phyloP scores from a whole-genome alignment of 2,329 filamentous ascomycete genomes.

The Lasiodiplodia hormozganensis region DNA sequence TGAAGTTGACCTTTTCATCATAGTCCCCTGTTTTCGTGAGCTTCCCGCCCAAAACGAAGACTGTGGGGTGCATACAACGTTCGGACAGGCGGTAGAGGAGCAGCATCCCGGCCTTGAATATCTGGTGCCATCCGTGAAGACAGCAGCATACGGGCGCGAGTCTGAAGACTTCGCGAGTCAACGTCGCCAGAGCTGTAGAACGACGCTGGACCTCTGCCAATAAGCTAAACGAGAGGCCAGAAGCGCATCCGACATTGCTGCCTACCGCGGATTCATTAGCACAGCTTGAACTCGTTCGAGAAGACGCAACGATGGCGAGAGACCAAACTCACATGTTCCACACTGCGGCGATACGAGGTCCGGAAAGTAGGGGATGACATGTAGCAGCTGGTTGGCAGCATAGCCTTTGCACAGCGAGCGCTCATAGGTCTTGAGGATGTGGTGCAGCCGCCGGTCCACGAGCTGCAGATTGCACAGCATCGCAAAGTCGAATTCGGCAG shows the following conservation, averaged over 20 bases:
- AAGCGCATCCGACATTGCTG: not conserved
- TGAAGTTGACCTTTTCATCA: constrained; percentile 17
- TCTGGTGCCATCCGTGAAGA: not conserved
- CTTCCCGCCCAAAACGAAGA: not conserved
- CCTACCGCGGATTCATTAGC: not conserved
- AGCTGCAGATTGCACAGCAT: constrained; percentile 16
- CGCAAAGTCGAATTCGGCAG: constrained; percentile 18
- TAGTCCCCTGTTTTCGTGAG: constrained; percentile 14
- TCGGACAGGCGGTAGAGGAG: constrained; percentile 22
- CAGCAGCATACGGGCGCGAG: constrained; percentile 7
- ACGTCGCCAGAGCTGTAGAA: not conserved
- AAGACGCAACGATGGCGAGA: not conserved
- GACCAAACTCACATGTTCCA: not conserved
- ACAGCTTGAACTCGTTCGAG: not conserved
- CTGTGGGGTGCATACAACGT: not conserved
- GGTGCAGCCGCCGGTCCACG: constrained; percentile 16
- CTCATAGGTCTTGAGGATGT: constrained; percentile 21
- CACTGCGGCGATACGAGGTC: constrained; percentile 6
- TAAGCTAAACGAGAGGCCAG: constrained; percentile 12
- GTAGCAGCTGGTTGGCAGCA: constrained; percentile 12
- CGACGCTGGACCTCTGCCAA: constrained; percentile 16
- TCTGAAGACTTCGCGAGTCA: not conserved
- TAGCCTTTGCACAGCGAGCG: constrained; percentile 16
- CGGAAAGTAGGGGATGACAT: constrained; percentile 16
- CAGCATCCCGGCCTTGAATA: constrained; percentile 19